Evolutionary conservation across 495 filamentous ascomycete species (phyloP).

Genomic region (Neurospora sp.): DNA sequence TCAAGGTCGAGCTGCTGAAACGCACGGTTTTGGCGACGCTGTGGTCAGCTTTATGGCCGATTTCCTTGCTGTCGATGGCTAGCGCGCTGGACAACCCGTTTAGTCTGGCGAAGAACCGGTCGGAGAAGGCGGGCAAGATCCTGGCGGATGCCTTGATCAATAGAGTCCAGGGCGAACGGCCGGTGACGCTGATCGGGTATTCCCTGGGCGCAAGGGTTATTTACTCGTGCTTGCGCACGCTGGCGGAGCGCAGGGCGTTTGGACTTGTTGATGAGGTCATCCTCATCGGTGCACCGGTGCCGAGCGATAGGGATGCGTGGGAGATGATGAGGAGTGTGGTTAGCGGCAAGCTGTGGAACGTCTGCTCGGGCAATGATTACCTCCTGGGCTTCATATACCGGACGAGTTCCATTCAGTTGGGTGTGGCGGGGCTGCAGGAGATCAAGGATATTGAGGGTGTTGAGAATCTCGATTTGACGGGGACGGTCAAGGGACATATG

Average conservation of each 20-base stretch:
- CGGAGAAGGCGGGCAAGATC: slow-evolving; percentile 73
- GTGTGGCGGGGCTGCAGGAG: slow-evolving; percentile 63
- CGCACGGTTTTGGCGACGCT: slow-evolving; percentile 66
- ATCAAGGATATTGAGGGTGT: slow-evolving; percentile 55
- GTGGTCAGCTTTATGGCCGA: slow-evolving; percentile 64
- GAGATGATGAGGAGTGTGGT: slow-evolving; percentile 60
- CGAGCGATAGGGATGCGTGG: slow-evolving; percentile 57
- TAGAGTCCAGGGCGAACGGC: slow-evolving; percentile 73
- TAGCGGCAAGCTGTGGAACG: slow-evolving; percentile 63
- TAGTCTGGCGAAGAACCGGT: slow-evolving; percentile 59
- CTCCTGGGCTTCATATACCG: slow-evolving; percentile 71
- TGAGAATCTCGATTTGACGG: slow-evolving; percentile 67
- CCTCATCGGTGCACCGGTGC: slow-evolving; percentile 70
- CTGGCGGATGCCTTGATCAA: slow-evolving; percentile 80
- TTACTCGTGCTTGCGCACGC: slow-evolving; percentile 57
- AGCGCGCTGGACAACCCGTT: slow-evolving; percentile 76
- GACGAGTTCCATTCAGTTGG: slow-evolving; percentile 62
- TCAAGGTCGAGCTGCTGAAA: slow-evolving; percentile 62
- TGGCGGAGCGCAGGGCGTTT: slow-evolving; percentile 64
- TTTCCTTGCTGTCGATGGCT: slow-evolving; percentile 57
- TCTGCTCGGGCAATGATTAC: slow-evolving; percentile 67
- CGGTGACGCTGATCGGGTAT: slow-evolving; percentile 77
- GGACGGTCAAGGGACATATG: slow-evolving; percentile 61
- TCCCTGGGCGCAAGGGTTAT: slow-evolving; percentile 77
- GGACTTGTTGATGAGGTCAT: slow-evolving; percentile 73